Evolutionary conservation across 169 alveolate species (phyloP).

Genomic region (Cryptosporidium bovis): DNA sequence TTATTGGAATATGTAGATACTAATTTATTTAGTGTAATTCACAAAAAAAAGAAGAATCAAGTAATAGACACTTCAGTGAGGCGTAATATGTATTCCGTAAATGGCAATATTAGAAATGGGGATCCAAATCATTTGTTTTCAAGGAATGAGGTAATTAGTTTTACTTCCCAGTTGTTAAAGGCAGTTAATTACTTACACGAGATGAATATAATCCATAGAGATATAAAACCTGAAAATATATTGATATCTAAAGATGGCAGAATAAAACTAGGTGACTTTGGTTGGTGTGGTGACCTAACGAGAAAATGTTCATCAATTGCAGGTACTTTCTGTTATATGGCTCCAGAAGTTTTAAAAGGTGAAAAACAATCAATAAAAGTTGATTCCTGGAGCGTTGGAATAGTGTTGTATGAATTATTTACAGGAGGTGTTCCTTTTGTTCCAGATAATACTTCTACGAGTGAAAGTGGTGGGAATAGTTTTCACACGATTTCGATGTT

Average conservation of each 20-base stretch:
- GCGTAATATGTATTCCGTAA: conserved; percentile 32
- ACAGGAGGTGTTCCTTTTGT: conserved; percentile 54
- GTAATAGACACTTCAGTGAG: conserved; percentile 41
- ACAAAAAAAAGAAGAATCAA: conserved; percentile 42
- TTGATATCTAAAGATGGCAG: conserved; percentile 37
- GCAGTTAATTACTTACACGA: conserved; percentile 59
- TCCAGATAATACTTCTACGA: not conserved
- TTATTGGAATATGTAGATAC: conserved; percentile 59
- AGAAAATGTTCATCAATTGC: conserved; percentile 70
- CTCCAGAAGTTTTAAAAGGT: conserved; percentile 77
- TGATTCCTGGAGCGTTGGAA: conserved; percentile 78
- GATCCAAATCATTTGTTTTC: not conserved
- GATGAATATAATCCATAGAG: conserved; percentile 61
- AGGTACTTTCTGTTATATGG: conserved; percentile 75
- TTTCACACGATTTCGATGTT: conserved; percentile 30
- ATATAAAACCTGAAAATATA: conserved; percentile 67
- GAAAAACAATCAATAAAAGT: conserved; percentile 75
- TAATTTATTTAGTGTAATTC: conserved; percentile 47
- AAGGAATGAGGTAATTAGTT: conserved; percentile 39
- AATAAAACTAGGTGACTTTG: conserved; percentile 66
- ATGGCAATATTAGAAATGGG: not conserved
- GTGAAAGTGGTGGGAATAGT: conserved; percentile 22
- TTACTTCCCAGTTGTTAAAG: conserved; percentile 33
- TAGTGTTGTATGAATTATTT: conserved; percentile 75
- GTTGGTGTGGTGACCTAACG: conserved; percentile 72